Conservation (phyloP, 106 monocot species). For the Hemerocallis citrina region DNA sequence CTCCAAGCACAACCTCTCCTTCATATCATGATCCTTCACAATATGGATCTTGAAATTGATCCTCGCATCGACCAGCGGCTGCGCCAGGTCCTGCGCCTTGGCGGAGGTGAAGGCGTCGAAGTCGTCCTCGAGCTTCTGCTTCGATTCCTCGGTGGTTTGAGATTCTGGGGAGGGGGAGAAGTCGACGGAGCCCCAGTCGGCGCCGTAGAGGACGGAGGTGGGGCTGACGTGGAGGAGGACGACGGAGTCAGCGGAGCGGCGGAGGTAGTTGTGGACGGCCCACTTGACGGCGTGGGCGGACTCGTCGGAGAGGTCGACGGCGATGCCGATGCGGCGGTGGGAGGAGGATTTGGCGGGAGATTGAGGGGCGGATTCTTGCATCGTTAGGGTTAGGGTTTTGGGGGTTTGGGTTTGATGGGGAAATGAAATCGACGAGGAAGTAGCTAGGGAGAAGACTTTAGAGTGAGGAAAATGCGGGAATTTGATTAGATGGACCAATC, state of each 20-base stretch:
- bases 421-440: too few relatives aligned
- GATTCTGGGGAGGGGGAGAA: conserved; percentile 1
- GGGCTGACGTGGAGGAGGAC: conserved; percentile 14
- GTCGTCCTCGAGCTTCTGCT: conserved; percentile 66
- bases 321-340: conserved; percentile 53
- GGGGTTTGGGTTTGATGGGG: conserved; percentile 5
- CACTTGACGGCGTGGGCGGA: conserved; percentile 48
- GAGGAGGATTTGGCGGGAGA: conserved; percentile 20
- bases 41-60: conserved; percentile 80
- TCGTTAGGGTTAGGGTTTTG: background rate
- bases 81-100: conserved; percentile 59
- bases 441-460: too few relatives aligned
- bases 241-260: conserved; percentile 36
- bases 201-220: conserved; percentile 30
- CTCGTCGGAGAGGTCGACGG: conserved; percentile 53
- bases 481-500: too few relatives aligned
- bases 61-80: conserved; percentile 49
- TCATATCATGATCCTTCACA: conserved; percentile 82
- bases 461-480: too few relatives aligned
- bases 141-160: conserved; percentile 21
- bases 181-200: conserved; percentile 22
- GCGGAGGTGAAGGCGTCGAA: conserved; percentile 59
- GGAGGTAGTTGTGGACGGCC: conserved; percentile 64
- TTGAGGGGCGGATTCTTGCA: background rate
- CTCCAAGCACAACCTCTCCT: conserved; percentile 72